Evolutionary conservation across 495 filamentous ascomycete genomes (phyloP), one percentile per base, ranked within the genome.

Genomic region (Aspergillus cristatus): DNA sequence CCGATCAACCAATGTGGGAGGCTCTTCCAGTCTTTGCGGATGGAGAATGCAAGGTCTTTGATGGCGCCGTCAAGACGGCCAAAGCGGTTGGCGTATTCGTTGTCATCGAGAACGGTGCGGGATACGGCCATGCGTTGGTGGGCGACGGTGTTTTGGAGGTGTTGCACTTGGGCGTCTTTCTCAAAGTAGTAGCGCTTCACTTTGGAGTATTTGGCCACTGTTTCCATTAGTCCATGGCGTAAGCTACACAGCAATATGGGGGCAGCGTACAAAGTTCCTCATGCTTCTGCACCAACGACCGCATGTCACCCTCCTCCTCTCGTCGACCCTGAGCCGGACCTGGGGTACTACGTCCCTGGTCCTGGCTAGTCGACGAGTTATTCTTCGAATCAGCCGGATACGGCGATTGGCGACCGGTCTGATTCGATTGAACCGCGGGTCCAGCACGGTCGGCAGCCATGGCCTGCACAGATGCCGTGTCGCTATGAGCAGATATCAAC

Each of bases 101-200:
- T 93, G 56, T 98, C 91, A 58, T 98, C 91, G 18, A 97, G 79
- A 4, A 91, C 87, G 0, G 90, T 97, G 20, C 88, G 85, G 12
- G 90, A 97, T 46, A 90, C 84, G 11, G 90, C 86, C 55, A 98
- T 81, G 36, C 91, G 78, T 58, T 97, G 93, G 57, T 96, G 86
- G 24, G 93, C 91, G 32, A 98, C 76, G 3, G 86, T 90, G 55
- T 98, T 97, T 60, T 98, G 91, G 8, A 98, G 76, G 51, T 88
- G 82, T 55, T 96, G 86, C 8, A 98, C 86, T 54, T 97, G 90
- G 32, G 81, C 68, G 51, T 93, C 89, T 48, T 88, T 87, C 40
- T 98, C 91, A 55, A 97, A 98, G 55, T 96, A 98, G 45, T 94
- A 82, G 22, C 84, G 77, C 67, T 98, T 98, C 35, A 98, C 91